Evolutionary conservation across 352 stramenopile species (phyloP), one percentile per base, ranked within the genome.

Genomic region (Globisporangium megalacanthum): DNA sequence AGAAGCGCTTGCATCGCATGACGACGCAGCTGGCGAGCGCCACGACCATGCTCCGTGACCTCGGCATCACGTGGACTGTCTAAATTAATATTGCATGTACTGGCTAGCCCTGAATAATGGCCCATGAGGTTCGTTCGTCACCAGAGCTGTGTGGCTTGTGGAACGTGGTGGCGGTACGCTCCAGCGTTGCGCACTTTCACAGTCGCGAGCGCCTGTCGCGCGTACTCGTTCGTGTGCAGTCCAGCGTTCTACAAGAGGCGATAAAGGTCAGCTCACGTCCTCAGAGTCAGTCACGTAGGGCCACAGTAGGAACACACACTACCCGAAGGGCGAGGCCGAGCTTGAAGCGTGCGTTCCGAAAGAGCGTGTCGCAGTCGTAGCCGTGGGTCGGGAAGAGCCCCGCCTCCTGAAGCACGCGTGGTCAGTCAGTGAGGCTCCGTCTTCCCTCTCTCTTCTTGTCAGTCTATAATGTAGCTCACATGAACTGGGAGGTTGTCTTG

Each of bases 271-370:
- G 41, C 13, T 47, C 6, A n/a, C 6, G 41, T 47, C 42, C 25
- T 29, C 25, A 29, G 25, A 29, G 25, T 29, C 4, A 29, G 25
- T 29, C 25, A 29, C 25, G 2, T 4, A 29, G 25, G 25, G 25
- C 25, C 25, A 29, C 25, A 29, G 1, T 29, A 4, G 35, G 6
- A 13, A 8, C 35, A 39, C 6, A 13, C 35, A 39, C 7, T 63
- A 87, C 77, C 36, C 79, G 79, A 10, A 92, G 69, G 22, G 82
- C 82, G 13, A 92, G 66, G 0, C 82, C 82, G 14, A 92, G 72
- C 52, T 88, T 88, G 58, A 92, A 92, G 6, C 79, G 72, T n/a
- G 82, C 82, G 35, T 90, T 88, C 60, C 86, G 86, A 65, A 92
- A 92, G 1, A 92, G 72, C 41, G 68, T 89, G 20, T 86, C 74